A percentile compares a stretch with the other conserved stretches of the same genome.
Conservation (phyloP, 345 rosid species). For the Populus ilicifolia region DNA sequence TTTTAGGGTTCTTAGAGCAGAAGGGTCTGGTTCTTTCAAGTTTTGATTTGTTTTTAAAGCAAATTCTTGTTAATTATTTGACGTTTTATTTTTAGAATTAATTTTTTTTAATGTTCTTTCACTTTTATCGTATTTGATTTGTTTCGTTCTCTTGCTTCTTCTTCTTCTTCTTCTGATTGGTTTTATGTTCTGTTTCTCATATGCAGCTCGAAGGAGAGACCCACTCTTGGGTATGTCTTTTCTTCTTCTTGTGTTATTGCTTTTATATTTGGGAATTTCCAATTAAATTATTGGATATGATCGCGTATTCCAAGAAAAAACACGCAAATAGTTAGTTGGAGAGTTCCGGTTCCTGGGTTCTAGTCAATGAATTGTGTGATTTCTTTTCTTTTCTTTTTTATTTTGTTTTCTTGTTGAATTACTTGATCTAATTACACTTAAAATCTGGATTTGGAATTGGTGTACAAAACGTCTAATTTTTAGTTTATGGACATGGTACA, state of each 20-base stretch:
- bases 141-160: background rate
- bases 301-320: background rate
- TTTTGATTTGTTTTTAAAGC: too few relatives aligned
- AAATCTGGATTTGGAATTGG: background rate
- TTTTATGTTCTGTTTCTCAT: background rate
- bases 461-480: background rate
- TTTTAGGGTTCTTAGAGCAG: background rate
- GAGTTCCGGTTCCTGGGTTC: background rate
- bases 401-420: background rate
- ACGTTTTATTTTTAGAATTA: background rate
- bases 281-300: background rate
- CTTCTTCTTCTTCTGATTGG: background rate
- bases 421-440: background rate
- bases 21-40: too few relatives aligned
- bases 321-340: background rate
- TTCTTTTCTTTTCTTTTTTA: background rate
- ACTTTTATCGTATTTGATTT: background rate
- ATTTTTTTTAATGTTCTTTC: background rate
- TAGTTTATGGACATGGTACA: background rate
- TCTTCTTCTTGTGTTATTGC: background rate
- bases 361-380: background rate
- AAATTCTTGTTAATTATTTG: background rate
- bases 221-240: constrained; percentile 32
- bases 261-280: background rate
- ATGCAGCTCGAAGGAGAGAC: constrained; percentile 38